Conservation (phyloP, 148 eudicot species). For the Rhododendron molle region DNA sequence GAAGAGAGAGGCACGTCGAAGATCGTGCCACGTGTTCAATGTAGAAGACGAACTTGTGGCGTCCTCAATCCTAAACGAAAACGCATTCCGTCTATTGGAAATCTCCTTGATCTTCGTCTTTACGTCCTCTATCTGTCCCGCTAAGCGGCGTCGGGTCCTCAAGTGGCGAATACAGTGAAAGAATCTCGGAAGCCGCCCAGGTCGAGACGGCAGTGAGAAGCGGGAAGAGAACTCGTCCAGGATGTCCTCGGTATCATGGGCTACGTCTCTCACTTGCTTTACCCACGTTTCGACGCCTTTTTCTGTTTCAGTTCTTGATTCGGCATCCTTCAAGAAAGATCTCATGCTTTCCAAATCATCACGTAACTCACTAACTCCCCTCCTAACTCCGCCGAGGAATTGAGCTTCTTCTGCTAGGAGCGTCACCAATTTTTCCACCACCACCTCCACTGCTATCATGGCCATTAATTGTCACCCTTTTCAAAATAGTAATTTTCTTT, state of each 20-base stretch:
- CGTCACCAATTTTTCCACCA: not conserved
- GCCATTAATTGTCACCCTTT: not conserved
- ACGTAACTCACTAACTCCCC: not conserved
- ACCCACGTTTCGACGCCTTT: too few species aligned
- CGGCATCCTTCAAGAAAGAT: too few species aligned
- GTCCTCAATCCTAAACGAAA: not conserved
- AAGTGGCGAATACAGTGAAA: too few species aligned
- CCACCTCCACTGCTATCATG: not conserved
- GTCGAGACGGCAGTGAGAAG: too few species aligned
- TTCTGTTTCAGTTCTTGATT: too few species aligned
- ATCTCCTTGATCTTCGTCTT: not conserved
- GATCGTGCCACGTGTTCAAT: constrained; percentile 5
- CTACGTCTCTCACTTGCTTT: too few species aligned
- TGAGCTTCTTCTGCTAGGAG: constrained; percentile 2
- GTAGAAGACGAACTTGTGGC: not conserved
- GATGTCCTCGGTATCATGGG: too few species aligned
- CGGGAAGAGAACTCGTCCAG: too few species aligned
- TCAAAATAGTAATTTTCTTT: not conserved
- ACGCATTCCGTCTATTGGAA: not conserved
- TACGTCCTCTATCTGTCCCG: not conserved
- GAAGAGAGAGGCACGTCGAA: constrained; percentile 5
- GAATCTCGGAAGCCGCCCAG: too few species aligned
- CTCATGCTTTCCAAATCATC: not conserved
- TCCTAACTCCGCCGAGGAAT: not conserved
- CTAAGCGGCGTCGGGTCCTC: too few species aligned